Conservation (phyloP, 192 early-diverging fungal genomes). For the Podila horticola region DNA sequence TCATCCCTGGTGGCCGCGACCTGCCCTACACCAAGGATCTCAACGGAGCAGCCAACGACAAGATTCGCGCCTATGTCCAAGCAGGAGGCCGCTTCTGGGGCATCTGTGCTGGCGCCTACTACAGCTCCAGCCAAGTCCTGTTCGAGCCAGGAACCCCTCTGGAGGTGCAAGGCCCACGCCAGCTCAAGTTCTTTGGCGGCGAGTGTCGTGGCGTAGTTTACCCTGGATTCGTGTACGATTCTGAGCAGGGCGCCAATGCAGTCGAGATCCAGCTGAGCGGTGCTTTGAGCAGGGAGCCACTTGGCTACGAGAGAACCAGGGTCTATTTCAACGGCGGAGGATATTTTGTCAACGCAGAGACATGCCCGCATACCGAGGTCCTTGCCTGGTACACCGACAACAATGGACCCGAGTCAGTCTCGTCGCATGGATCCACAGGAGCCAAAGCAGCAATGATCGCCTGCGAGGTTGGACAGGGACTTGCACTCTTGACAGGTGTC, state of each 20-base stretch:
- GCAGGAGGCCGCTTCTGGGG: conserved; percentile 90
- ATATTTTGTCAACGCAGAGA: conserved; percentile 63
- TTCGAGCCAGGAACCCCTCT: conserved; percentile 77
- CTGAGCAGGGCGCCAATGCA: conserved; percentile 32
- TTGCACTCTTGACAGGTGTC: conserved; percentile 79
- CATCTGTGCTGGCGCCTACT: conserved; percentile 93
- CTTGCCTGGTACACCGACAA: conserved; percentile 45
- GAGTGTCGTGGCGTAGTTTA: conserved; percentile 78
- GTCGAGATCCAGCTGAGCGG: conserved; percentile 8
- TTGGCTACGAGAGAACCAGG: conserved; percentile 34
- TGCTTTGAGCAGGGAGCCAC: not conserved
- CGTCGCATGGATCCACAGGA: conserved; percentile 1
- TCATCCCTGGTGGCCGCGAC: conserved; percentile 92
- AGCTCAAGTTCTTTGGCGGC: conserved; percentile 77
- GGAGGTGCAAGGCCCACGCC: conserved; percentile 78
- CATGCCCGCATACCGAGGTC: conserved; percentile 38
- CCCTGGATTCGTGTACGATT: conserved; percentile 86
- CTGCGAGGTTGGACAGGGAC: conserved; percentile 72
- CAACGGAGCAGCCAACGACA: conserved; percentile 67
- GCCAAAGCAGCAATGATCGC: conserved; percentile 72
- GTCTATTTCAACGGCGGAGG: conserved; percentile 83
- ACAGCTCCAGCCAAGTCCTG: conserved; percentile 72
- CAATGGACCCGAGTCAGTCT: not conserved
- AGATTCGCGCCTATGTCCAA: conserved; percentile 74
- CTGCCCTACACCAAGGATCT: conserved; percentile 81